These are phyloP conservation scores for Clarireedia monteithiana DNA, from an alignment of 2,329 filamentous ascomycete genomes.

Conservation along the genomic window DNA sequence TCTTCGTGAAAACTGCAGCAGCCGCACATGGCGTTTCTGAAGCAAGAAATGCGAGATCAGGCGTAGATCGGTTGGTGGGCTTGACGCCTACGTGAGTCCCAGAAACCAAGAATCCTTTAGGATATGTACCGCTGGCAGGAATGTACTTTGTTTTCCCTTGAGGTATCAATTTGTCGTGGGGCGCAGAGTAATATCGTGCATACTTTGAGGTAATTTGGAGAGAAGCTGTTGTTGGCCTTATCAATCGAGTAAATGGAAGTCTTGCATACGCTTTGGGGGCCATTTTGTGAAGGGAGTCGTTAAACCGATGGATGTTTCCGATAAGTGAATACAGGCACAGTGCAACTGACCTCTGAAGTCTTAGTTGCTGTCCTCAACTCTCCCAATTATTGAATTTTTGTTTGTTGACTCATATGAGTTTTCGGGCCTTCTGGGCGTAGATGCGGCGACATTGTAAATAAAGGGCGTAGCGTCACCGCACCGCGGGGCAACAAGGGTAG, in stretches of 20 bases:
- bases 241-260: constrained; percentile 19
- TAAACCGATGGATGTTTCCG: too few species aligned
- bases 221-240: constrained; percentile 19
- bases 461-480: not conserved
- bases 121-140: constrained; percentile 77
- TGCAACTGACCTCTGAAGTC: too few species aligned
- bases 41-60: constrained; percentile 81
- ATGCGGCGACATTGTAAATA: not conserved
- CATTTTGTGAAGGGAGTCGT: constrained; percentile 17
- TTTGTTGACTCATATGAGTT: not conserved
- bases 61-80: constrained; percentile 81
- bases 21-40: constrained; percentile 82
- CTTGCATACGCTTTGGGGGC: constrained; percentile 20
- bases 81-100: constrained; percentile 92
- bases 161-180: constrained; percentile 54
- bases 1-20: constrained; percentile 93
- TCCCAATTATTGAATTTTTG: too few species aligned
- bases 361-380: too few species aligned
- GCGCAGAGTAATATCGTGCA: constrained; percentile 49
- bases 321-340: too few species aligned
- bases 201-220: constrained; percentile 13
- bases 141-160: constrained; percentile 85
- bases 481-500: not conserved
- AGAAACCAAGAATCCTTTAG: constrained; percentile 79
- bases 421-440: not conserved